A percentile compares a stretch with the other conserved stretches of the same genome.
Conservation (phyloP, 192 early-diverging fungal species). For the Coemansia sp. region DNA sequence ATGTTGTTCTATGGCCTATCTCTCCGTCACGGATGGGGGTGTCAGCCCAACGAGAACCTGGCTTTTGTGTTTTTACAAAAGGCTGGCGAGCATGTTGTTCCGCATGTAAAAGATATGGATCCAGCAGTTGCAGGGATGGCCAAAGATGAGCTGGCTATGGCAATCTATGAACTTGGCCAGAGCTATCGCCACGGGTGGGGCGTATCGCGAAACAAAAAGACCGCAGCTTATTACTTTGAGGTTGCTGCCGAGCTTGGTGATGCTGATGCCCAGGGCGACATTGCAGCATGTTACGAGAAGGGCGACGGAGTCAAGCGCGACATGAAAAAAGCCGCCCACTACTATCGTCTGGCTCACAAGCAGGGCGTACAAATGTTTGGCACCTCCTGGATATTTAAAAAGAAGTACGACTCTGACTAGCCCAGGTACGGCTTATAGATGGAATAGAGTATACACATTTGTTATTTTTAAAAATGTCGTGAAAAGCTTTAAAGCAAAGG, state of each 20-base stretch:
- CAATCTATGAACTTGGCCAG: constrained; percentile 76
- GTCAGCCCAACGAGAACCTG: constrained; percentile 60
- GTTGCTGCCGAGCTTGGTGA: constrained; percentile 78
- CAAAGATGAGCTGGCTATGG: constrained; percentile 67
- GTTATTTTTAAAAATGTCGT: too few relatives aligned
- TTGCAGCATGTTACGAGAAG: constrained; percentile 71
- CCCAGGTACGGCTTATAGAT: too few relatives aligned
- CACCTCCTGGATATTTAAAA: constrained; percentile 82
- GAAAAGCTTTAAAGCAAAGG: too few relatives aligned
- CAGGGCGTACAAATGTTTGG: constrained; percentile 73
- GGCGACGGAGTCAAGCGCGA: constrained; percentile 77
- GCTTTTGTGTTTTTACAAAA: constrained; percentile 71
- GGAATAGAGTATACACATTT: too few relatives aligned
- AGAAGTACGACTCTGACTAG: constrained; percentile 66
- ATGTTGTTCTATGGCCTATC: constrained; percentile 74
- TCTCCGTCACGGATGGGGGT: constrained; percentile 78
- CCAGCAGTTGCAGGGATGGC: constrained; percentile 58
- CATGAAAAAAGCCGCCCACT: constrained; percentile 71
- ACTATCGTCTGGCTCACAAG: constrained; percentile 71
- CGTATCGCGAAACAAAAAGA: constrained; percentile 66
- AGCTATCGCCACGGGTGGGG: constrained; percentile 83
- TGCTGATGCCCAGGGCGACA: constrained; percentile 71
- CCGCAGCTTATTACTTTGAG: constrained; percentile 77
- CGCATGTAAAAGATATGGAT: constrained; percentile 59
- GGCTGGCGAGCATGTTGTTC: constrained; percentile 64